A percentile compares a stretch with the other conserved stretches of the same genome.
Evolutionary conservation across 345 rosid species (phyloP).

Genomic region (Hypericum androsaemum): DNA sequence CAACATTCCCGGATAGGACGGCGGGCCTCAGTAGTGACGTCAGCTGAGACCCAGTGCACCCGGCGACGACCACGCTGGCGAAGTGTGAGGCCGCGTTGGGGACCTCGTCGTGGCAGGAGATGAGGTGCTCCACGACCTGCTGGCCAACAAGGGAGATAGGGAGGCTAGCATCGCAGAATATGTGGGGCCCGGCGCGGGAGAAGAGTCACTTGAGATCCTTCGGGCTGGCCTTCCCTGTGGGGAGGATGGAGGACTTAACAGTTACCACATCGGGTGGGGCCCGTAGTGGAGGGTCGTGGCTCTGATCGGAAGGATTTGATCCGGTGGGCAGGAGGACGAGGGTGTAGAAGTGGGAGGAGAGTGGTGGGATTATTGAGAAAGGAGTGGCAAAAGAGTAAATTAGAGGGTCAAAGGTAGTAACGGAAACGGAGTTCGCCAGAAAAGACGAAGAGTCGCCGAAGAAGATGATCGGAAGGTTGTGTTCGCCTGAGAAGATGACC

Average conservation of each 20-base stretch:
- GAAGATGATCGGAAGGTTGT: no score
- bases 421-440: constrained; percentile 32
- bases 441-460: no score
- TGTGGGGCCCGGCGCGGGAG: constrained; percentile 36
- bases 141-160: constrained; percentile 44
- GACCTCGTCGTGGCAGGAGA: constrained; percentile 18
- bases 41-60: constrained; percentile 37
- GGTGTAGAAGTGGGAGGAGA: constrained; percentile 34
- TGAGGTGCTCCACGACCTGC: constrained; percentile 30
- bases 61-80: constrained; percentile 34
- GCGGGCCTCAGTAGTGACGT: constrained; percentile 34
- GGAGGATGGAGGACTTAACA: constrained; percentile 45
- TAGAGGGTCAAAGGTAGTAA: constrained; percentile 36
- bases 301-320: constrained; percentile 24
- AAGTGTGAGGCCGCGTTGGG: constrained; percentile 16
- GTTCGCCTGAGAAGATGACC: no score
- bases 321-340: constrained; percentile 24
- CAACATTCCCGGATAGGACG: constrained; percentile 23
- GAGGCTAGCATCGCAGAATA: constrained; percentile 48
- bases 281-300: constrained; percentile 19
- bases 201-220: constrained; percentile 49
- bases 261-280: constrained; percentile 21
- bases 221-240: constrained; percentile 41
- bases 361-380: constrained; percentile 43
- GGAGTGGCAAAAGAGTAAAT: constrained; percentile 31